Evolutionary conservation across 345 rosid genomes (phyloP).

Genomic region (Hypericum androsaemum): DNA sequence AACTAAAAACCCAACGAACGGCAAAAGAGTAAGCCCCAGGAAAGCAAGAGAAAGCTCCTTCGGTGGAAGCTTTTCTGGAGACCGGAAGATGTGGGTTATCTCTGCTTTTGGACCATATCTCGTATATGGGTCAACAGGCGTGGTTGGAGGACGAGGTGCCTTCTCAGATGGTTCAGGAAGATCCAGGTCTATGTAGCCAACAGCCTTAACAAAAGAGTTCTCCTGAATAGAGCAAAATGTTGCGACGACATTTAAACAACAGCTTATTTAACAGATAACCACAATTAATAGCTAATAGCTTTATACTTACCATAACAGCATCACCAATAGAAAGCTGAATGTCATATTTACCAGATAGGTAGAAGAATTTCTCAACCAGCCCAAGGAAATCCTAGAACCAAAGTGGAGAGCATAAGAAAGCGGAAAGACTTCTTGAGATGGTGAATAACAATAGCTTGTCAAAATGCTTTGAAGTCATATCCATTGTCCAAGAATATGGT

Average conservation of each 20-base stretch:
- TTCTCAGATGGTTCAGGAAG: slow-evolving; percentile 93
- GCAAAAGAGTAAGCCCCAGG: slow-evolving; percentile 66
- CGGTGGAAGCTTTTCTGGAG: slow-evolving; percentile 83
- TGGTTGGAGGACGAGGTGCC: slow-evolving; percentile 66
- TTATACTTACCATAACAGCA: slow-evolving; percentile 64
- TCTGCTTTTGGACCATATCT: slow-evolving; percentile 87
- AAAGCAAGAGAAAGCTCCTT: slow-evolving; percentile 71
- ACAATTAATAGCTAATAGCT: background rate
- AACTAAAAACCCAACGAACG: slow-evolving; percentile 62
- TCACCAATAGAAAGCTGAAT: slow-evolving; percentile 88
- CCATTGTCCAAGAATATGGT: too few relatives aligned
- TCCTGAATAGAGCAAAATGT: slow-evolving; percentile 37
- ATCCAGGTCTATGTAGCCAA: slow-evolving; percentile 73
- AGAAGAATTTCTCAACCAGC: slow-evolving; percentile 85
- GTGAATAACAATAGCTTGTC: too few relatives aligned
- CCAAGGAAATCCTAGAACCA: slow-evolving; percentile 77
- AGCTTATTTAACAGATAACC: background rate
- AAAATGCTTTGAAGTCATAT: too few relatives aligned
- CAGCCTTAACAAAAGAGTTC: slow-evolving; percentile 57
- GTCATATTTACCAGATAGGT: slow-evolving; percentile 81
- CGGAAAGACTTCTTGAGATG: too few relatives aligned
- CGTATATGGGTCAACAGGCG: slow-evolving; percentile 45
- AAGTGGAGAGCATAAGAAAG: slow-evolving; percentile 3
- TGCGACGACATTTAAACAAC: background rate
- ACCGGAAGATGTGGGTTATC: slow-evolving; percentile 75